Conservation (phyloP, 805 yeast genomes). For the Candida germanica region DNA sequence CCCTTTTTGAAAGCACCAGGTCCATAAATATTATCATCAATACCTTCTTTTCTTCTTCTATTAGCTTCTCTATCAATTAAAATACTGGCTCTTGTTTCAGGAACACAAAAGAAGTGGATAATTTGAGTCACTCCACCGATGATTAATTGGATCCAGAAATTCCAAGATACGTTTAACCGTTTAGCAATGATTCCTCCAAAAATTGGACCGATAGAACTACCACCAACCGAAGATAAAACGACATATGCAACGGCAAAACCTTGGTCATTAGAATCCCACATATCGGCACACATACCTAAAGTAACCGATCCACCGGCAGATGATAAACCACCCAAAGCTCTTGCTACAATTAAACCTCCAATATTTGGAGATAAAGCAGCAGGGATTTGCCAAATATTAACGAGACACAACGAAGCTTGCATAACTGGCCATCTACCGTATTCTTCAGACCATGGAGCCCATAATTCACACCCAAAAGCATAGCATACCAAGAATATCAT, state of each 20-base stretch:
- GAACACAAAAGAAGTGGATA: slow-evolving; percentile 31
- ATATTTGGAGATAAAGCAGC: slow-evolving; percentile 30
- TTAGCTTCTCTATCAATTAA: slow-evolving; percentile 36
- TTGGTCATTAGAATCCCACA: slow-evolving; percentile 31
- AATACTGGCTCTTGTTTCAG: slow-evolving; percentile 33
- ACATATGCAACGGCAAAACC: slow-evolving; percentile 32
- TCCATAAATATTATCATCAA: slow-evolving; percentile 30
- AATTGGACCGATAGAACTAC: slow-evolving; percentile 27
- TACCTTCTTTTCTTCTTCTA: slow-evolving; percentile 32
- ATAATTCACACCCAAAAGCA: slow-evolving; percentile 32
- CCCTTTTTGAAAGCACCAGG: slow-evolving; percentile 27
- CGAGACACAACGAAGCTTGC: slow-evolving; percentile 27
- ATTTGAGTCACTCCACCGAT: slow-evolving; percentile 33
- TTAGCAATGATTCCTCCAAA: slow-evolving; percentile 34
- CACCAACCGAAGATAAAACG: slow-evolving; percentile 31
- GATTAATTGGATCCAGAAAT: slow-evolving; percentile 33
- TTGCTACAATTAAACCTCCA: slow-evolving; percentile 22
- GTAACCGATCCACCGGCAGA: slow-evolving; percentile 35
- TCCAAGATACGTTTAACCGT: slow-evolving; percentile 28
- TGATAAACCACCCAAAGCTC: slow-evolving; percentile 28
- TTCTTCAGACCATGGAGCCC: slow-evolving; percentile 38
- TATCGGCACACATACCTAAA: slow-evolving; percentile 32
- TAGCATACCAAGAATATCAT: slow-evolving; percentile 29
- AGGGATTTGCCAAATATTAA: slow-evolving; percentile 30
- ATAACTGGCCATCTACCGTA: slow-evolving; percentile 33